A percentile compares a stretch with the other conserved stretches of the same genome.
These are phyloP conservation scores for Agaricus subrufescens DNA, from an alignment of 768 basidiomycete species.

Conservation along the genomic window DNA sequence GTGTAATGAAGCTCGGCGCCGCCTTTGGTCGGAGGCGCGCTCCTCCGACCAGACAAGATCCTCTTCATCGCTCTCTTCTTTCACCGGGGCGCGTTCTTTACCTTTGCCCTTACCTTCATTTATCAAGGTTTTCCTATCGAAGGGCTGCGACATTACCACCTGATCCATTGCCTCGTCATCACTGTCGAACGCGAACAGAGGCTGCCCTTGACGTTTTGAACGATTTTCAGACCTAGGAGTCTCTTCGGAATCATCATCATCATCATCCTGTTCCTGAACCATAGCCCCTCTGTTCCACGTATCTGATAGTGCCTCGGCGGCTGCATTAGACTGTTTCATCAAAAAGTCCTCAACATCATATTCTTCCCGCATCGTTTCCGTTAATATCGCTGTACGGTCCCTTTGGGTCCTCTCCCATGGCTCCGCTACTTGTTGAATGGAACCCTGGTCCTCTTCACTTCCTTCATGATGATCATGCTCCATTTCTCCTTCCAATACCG, in stretches of 20 bases:
- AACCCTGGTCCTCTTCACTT: neutral
- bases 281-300: neutral
- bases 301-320: neutral
- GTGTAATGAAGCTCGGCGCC: no score
- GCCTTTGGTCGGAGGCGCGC: neutral
- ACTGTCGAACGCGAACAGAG: no score
- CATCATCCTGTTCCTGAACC: neutral
- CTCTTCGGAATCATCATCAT: conserved; percentile 10
- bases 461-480: neutral
- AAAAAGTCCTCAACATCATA: conserved; percentile 1
- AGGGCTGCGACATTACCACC: no score
- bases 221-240: no score
- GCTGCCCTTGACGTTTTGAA: no score
- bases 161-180: no score
- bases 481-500: conserved; percentile 1
- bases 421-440: neutral
- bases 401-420: neutral
- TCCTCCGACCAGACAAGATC: neutral
- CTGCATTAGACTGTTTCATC: conserved; percentile 1
- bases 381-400: neutral
- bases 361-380: conserved; percentile 17
- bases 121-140: neutral
- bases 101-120: conserved; percentile 10
- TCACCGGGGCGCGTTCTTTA: neutral
- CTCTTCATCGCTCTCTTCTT: neutral